Conservation (phyloP, 2,329 filamentous ascomycete genomes). For the Zymoseptoria passerinii region DNA sequence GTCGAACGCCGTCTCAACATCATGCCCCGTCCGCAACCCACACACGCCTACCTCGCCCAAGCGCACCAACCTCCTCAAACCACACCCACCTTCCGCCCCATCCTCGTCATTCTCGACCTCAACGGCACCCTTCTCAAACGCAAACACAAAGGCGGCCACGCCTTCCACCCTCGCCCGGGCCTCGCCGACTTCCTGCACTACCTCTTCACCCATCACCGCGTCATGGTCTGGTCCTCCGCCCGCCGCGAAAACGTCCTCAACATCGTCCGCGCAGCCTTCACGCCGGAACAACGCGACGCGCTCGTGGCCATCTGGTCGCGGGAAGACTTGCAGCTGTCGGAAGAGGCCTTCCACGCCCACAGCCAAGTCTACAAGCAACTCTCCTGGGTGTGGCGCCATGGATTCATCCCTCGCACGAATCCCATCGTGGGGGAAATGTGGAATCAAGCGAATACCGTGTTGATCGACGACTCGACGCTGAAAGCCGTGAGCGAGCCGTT, state of each 20-base stretch:
- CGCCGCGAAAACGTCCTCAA: slow-evolving; percentile 59
- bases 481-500: slow-evolving; percentile 77
- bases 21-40: slow-evolving; percentile 19
- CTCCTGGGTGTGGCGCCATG: slow-evolving; percentile 57
- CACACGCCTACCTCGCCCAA: slow-evolving; percentile 14
- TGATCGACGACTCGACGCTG: slow-evolving; percentile 75
- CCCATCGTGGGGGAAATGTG: slow-evolving; percentile 46
- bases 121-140: slow-evolving; percentile 85
- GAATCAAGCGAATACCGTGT: slow-evolving; percentile 77
- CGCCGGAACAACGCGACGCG: slow-evolving; percentile 41
- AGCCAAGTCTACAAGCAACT: slow-evolving; percentile 89
- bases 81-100: slow-evolving; percentile 22
- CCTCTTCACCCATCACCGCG: slow-evolving; percentile 63
- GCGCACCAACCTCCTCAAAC: slow-evolving; percentile 7
- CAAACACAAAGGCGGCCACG: slow-evolving; percentile 37
- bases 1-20: slow-evolving; percentile 3
- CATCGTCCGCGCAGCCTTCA: slow-evolving; percentile 61
- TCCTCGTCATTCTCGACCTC: slow-evolving; percentile 82
- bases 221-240: slow-evolving; percentile 90
- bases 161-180: slow-evolving; percentile 51
- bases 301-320: slow-evolving; percentile 71
- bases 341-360: slow-evolving; percentile 56
- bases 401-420: slow-evolving; percentile 36
- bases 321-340: slow-evolving; percentile 61
- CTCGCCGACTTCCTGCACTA: slow-evolving; percentile 63